Base-by-base conservation (phyloP, 495 filamentous ascomycete species). In the Penicillium manginii region DNA sequence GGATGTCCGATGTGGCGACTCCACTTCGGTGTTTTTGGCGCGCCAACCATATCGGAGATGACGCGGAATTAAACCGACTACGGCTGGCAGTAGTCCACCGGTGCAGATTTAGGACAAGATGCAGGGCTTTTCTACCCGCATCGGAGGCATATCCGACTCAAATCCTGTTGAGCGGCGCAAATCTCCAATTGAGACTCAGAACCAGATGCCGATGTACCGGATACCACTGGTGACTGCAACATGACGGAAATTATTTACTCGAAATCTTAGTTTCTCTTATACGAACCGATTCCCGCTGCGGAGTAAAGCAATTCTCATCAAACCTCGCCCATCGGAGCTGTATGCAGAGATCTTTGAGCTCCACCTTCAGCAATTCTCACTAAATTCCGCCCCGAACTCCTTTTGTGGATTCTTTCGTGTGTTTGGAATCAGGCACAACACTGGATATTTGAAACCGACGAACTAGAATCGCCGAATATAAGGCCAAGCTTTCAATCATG, bases 81-180 rank as follows among this genome's bases (percentile, higher is more conserved):
- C 52, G 17, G 45, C 40, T 58, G 42, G 33, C 52, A 18, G 37
- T 33, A 39, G 54, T 49, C 58, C 63, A 61, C 58, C 60, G 66
- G 52, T 42, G 21, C 4, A 52, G 43, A 19, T 55, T 57, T 39
- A 58, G 55, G 23, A 43, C 18, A 51, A 42, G 54, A 68, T 61
- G 53, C 0, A 60, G 45, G 54, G 10, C 29, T 33, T 57, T 60
- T 55, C n/a, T 47, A 54, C 19, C 32, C 33, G 43, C 26, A 33
- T 70, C 67, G 67, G 67, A 63, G 52, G 3, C 43, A 32, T 32
- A 54, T 68, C 67, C 65, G 67, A 68, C 23, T 49, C 33, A 9
- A 57, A 32, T 57, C 50, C 12, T 54, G 47, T 19, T 26, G n/a
- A 15, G 46, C 60, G 66, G 60, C 50, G 51, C 4, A 19, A 61